Percentiles rank a stretch among this genome's conserved stretches.
Conservation (phyloP, 2,329 filamentous ascomycete genomes). For the Plectosphaerella cucumerina region DNA sequence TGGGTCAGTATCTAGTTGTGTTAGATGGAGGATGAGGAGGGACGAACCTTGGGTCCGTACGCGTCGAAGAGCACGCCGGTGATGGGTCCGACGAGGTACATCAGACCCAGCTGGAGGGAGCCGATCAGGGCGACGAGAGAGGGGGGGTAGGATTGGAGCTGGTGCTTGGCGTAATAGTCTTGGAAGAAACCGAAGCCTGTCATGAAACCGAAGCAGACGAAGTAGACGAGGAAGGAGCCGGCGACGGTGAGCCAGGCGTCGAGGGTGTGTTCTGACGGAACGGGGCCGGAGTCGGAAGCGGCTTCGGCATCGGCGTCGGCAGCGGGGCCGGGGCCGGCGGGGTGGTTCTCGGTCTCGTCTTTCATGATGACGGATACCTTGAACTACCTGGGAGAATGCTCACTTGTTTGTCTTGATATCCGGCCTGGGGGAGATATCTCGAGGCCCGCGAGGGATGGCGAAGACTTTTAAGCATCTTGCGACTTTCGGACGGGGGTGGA, state of each 20-base stretch:
- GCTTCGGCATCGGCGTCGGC: background rate
- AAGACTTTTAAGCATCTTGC: background rate
- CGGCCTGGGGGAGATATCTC: too few relatives aligned
- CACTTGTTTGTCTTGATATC: too few relatives aligned
- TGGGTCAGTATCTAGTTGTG: background rate
- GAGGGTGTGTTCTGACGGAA: conserved; percentile 1
- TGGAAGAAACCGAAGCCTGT: conserved; percentile 41
- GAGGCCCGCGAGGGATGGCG: too few relatives aligned
- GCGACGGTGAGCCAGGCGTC: conserved; percentile 7
- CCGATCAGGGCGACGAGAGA: conserved; percentile 41
- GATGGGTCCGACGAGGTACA: conserved; percentile 33
- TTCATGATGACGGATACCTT: too few relatives aligned
- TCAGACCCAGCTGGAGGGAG: conserved; percentile 33
- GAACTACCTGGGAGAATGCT: too few relatives aligned
- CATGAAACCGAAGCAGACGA: conserved; percentile 22
- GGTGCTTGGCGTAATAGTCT: conserved; percentile 33
- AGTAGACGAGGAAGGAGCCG: conserved; percentile 10
- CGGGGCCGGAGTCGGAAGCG: background rate
- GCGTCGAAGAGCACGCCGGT: conserved; percentile 36
- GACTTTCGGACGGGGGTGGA: background rate
- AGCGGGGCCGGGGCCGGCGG: background rate
- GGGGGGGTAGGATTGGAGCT: conserved; percentile 25
- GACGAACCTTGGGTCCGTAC: conserved; percentile 5
- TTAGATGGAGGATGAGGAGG: background rate
- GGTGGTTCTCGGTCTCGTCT: background rate